These are phyloP conservation scores for Podaxis carcinomalis DNA, from an alignment of 768 basidiomycete genomes.

Conservation along the genomic window DNA sequence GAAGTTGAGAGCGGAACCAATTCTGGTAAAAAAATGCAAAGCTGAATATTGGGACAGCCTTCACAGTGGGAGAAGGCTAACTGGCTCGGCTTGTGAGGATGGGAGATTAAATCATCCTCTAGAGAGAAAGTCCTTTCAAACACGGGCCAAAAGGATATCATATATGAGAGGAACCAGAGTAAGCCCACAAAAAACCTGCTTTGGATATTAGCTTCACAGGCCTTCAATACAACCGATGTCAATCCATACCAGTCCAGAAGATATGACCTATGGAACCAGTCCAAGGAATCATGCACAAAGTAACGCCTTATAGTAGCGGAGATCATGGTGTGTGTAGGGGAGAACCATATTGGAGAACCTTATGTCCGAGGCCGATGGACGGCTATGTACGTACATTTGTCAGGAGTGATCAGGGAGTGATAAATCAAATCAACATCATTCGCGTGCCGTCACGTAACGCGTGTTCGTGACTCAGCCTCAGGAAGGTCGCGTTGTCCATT, in stretches of 20 bases:
- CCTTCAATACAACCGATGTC: not conserved
- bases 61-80: constrained; percentile 20
- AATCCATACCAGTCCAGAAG: constrained; percentile 46
- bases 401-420: not conserved
- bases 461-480: constrained; percentile 1
- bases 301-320: constrained; percentile 18
- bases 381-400: not conserved
- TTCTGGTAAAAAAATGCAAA: constrained; percentile 26
- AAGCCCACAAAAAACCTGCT: constrained; percentile 31
- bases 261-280: constrained; percentile 45
- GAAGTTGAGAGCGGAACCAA: constrained; percentile 43
- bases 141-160: constrained; percentile 34
- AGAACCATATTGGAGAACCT: not conserved
- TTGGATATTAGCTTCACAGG: not conserved
- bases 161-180: constrained; percentile 38
- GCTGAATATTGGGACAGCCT: not conserved
- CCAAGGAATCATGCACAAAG: constrained; percentile 34
- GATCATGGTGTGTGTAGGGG: constrained; percentile 1
- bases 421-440: not conserved
- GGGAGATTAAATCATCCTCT: constrained; percentile 49
- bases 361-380: not conserved
- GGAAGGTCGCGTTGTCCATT: not conserved
- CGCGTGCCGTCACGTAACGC: constrained; percentile 8
- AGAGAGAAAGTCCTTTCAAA: constrained; percentile 46
- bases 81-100: constrained; percentile 48